phyloP scores from a whole-genome alignment of 2,329 filamentous ascomycete species.

The Hyphodiscus sp. region DNA sequence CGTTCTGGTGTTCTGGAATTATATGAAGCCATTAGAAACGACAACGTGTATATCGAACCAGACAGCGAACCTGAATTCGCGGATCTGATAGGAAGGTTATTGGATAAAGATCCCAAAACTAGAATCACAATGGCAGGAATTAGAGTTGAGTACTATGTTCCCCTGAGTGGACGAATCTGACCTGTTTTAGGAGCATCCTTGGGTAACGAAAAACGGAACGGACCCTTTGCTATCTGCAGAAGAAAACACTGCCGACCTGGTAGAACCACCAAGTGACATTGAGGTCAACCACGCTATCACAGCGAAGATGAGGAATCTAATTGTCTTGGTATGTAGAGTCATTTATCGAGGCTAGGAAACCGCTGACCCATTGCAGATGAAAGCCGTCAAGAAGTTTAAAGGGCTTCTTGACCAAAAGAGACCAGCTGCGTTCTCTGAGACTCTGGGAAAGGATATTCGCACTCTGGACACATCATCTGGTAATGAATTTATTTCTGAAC shows the following conservation, averaged over 20 bases:
- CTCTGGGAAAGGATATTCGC: conserved; percentile 51
- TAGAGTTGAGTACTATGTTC: conserved; percentile 53
- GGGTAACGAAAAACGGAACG: conserved; percentile 77
- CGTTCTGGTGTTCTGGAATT: conserved; percentile 73
- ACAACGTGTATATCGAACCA: conserved; percentile 55
- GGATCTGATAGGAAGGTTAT: conserved; percentile 64
- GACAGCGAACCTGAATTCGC: conserved; percentile 62
- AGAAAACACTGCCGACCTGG: conserved; percentile 76
- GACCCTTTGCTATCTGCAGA: conserved; percentile 74
- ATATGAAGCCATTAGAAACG: conserved; percentile 78
- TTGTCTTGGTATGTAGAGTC: conserved; percentile 62
- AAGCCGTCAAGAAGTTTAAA: conserved; percentile 88
- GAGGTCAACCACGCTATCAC: conserved; percentile 91
- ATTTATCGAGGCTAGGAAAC: background rate
- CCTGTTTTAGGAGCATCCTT: conserved; percentile 69
- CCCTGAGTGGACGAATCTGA: conserved; percentile 3
- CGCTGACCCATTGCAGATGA: conserved; percentile 52
- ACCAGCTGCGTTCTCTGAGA: conserved; percentile 46
- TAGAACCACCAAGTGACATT: conserved; percentile 80
- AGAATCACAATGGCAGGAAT: conserved; percentile 79
- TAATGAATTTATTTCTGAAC: conserved; percentile 37
- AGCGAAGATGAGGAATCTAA: conserved; percentile 75
- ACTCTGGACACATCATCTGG: conserved; percentile 44
- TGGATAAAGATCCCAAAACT: conserved; percentile 80
- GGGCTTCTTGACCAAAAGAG: conserved; percentile 55